Conservation (phyloP, 192 early-diverging fungal genomes). For the Dimargaris xerosporica region DNA sequence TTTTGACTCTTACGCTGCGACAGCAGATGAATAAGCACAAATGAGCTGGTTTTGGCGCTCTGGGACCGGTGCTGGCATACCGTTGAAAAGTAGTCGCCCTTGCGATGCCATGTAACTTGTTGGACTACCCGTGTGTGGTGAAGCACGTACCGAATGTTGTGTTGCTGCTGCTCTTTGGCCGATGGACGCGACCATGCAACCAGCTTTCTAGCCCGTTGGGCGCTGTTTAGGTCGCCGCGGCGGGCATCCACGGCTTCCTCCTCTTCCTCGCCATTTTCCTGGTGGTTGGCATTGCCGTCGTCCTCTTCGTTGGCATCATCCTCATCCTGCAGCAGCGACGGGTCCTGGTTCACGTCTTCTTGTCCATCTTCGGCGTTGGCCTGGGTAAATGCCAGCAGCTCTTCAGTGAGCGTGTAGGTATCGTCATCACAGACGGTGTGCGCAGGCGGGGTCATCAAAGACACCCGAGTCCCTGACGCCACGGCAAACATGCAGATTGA, state of each 20-base stretch:
- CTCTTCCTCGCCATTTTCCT: slow-evolving; percentile 34
- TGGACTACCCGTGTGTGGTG: slow-evolving; percentile 48
- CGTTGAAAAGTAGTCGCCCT: slow-evolving; percentile 90
- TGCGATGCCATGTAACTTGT: slow-evolving; percentile 83
- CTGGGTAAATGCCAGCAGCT: slow-evolving; percentile 20
- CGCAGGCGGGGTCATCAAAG: slow-evolving; percentile 31
- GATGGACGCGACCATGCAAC: not conserved
- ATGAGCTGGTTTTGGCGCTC: slow-evolving; percentile 16
- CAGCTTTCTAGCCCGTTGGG: not conserved
- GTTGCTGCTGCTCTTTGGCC: not conserved
- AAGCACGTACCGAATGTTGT: slow-evolving; percentile 19
- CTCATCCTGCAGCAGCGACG: slow-evolving; percentile 15
- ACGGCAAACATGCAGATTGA: slow-evolving; percentile 64
- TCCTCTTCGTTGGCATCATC: slow-evolving; percentile 11
- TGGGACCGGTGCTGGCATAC: slow-evolving; percentile 62
- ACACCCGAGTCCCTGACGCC: slow-evolving; percentile 41
- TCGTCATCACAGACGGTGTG: slow-evolving; percentile 22
- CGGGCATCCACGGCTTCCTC: slow-evolving; percentile 29
- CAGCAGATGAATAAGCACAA: slow-evolving; percentile 82
- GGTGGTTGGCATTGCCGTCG: slow-evolving; percentile 16
- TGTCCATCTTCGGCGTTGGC: slow-evolving; percentile 11
- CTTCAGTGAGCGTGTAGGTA: slow-evolving; percentile 21
- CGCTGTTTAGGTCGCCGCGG: too few relatives aligned
- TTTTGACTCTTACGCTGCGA: slow-evolving; percentile 74
- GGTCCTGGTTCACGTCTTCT: slow-evolving; percentile 17